Evolutionary conservation across 148 eudicot genomes (phyloP).

Genomic region (Arctostaphylos glauca): DNA sequence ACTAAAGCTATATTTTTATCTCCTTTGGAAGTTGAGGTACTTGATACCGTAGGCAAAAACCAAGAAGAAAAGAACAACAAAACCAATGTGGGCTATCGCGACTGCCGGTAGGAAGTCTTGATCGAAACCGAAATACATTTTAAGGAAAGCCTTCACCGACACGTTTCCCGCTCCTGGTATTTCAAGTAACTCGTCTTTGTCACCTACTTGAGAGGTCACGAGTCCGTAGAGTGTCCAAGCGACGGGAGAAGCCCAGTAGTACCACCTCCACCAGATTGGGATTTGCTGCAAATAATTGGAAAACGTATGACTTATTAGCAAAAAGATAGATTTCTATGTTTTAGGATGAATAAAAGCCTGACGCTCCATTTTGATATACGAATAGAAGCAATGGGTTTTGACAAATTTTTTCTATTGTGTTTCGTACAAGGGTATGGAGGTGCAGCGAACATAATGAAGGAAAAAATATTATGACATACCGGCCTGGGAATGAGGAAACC

Average conservation of each 20-base stretch:
- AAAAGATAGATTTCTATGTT: not conserved
- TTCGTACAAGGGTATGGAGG: not conserved
- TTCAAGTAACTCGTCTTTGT: slow-evolving; percentile 4
- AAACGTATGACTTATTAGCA: not conserved
- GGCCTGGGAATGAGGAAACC: slow-evolving; percentile 46
- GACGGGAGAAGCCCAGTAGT: slow-evolving; percentile 49
- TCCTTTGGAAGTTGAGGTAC: slow-evolving; percentile 44
- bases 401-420: not conserved
- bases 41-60: slow-evolving; percentile 39
- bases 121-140: slow-evolving; percentile 22
- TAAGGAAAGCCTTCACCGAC: slow-evolving; percentile 22
- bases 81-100: slow-evolving; percentile 29
- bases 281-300: slow-evolving; percentile 30
- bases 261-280: slow-evolving; percentile 59
- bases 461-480: slow-evolving; percentile 25
- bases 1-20: slow-evolving; percentile 13
- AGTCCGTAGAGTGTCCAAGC: slow-evolving; percentile 52
- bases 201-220: slow-evolving; percentile 42
- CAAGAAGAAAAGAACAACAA: slow-evolving; percentile 32
- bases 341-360: not conserved
- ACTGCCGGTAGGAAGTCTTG: slow-evolving; percentile 39
- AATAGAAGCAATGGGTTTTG: not conserved
- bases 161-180: slow-evolving; percentile 24
- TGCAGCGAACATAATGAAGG: not conserved
- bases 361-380: not conserved